Base-by-base conservation (phyloP, 495 filamentous ascomycete species). In the Aspergillus campestris region DNA sequence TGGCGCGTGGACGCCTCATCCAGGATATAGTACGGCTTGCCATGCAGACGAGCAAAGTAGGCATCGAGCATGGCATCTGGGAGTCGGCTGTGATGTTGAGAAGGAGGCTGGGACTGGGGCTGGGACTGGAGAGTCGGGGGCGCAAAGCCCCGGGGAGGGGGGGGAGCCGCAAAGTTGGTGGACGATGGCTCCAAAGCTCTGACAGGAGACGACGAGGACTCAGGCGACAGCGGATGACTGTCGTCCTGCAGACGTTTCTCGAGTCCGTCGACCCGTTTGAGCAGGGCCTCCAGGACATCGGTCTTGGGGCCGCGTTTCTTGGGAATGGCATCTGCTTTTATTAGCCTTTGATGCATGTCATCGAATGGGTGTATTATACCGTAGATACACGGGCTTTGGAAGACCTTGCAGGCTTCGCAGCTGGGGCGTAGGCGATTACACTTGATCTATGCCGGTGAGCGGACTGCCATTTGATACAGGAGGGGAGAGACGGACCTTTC, bases 301-400 rank as follows among this genome's bases (percentile, higher is more conserved):
- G 86, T 91, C 60, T 94, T 94, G 1, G 87, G 87, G 3, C 87
- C 87, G 47, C 87, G 70, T 58, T 94, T 94, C 69, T 91, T 91
- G 3, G 87, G 87, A 12, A 90, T 77, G 15, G 87, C 87, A 67
- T 94, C 86, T 92, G 53, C n/a, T 37, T 34, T 8, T 8, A 38
- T 31, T 1, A 24, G 18, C 1, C 4, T 24, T 4, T 24, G 18
- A 24, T 4, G 4, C 18, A 24, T 4, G 18, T 4, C 4, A 24
- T 24, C 4, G 18, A 32, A 41, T 33, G 45, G 39, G 11, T 13
- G 42, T 34, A 24, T 63, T 77, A 40, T 72, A 92, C 87, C 87
- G 58, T 94, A 94, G 34, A 94, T 74, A 66, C 87, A 94, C n/a
- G 83, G 79, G 54, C 83, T 87, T 47, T 88, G 83, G 60, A 94